Evolutionary conservation across 2,329 filamentous ascomycete genomes (phyloP).

Genomic region (Fusarium sp.): DNA sequence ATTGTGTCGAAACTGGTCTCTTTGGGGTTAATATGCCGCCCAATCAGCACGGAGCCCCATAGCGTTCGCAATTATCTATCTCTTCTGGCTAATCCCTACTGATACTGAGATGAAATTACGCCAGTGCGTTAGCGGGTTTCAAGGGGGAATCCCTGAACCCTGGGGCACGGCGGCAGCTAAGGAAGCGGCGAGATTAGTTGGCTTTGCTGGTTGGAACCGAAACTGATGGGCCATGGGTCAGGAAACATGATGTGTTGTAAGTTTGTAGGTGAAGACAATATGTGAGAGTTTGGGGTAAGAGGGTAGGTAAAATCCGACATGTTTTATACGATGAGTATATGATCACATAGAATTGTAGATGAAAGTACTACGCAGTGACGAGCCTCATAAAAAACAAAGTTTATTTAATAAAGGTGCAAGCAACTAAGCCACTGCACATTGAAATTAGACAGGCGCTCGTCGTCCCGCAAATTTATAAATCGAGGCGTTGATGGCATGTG

Average conservation of each 20-base stretch:
- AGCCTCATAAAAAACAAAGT: slow-evolving; percentile 1
- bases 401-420: slow-evolving; percentile 26
- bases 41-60: slow-evolving; percentile 29
- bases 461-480: slow-evolving; percentile 38
- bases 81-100: slow-evolving; percentile 49
- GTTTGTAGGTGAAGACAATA: background rate
- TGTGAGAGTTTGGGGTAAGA: background rate
- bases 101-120: slow-evolving; percentile 64
- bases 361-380: background rate
- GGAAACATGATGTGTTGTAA: slow-evolving; percentile 10
- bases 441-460: slow-evolving; percentile 41
- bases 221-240: slow-evolving; percentile 24
- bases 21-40: slow-evolving; percentile 24
- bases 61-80: slow-evolving; percentile 33
- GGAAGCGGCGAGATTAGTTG: slow-evolving; percentile 41
- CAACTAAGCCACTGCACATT: slow-evolving; percentile 19
- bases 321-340: background rate
- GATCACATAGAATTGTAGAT: slow-evolving; percentile 1
- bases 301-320: background rate
- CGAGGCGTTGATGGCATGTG: slow-evolving; percentile 38
- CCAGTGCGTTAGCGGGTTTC: slow-evolving; percentile 67
- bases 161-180: slow-evolving; percentile 43
- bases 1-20: slow-evolving; percentile 26
- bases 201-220: slow-evolving; percentile 27
- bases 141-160: slow-evolving; percentile 58